A percentile compares a stretch with the other conserved stretches of the same genome.
phyloP scores from a whole-genome alignment of 2,329 filamentous ascomycete species.

The Coleophoma eucalyptorum region DNA sequence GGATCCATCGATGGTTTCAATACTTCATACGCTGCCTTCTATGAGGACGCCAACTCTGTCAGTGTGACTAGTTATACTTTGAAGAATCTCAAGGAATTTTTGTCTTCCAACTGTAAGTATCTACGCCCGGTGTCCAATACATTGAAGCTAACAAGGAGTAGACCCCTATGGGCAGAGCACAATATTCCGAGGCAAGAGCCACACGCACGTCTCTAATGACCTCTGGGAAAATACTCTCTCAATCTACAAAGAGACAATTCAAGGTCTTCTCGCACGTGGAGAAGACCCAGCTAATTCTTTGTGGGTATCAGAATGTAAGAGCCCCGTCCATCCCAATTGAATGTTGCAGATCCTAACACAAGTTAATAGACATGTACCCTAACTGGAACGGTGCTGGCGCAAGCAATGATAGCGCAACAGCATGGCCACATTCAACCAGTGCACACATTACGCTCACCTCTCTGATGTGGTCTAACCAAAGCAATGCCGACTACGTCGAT shows the following conservation, averaged over 20 bases:
- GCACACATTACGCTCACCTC: conserved; percentile 1
- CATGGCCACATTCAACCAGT: conserved; percentile 3
- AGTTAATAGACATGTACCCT: neutral
- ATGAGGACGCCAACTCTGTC: neutral
- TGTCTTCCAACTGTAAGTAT: conserved; percentile 1
- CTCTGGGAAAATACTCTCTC: conserved; percentile 1
- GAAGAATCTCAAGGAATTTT: neutral
- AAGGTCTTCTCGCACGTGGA: neutral
- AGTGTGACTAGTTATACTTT: neutral
- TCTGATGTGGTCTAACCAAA: conserved; percentile 1
- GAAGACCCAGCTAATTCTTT: conserved; percentile 1
- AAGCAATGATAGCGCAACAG: neutral
- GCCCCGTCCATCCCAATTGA: neutral
- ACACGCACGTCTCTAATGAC: neutral
- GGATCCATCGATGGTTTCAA: conserved; percentile 1
- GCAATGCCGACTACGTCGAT: neutral
- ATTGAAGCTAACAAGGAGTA: neutral
- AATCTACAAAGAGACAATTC: conserved; percentile 1
- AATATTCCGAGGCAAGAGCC: conserved; percentile 1
- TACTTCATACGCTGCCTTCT: neutral
- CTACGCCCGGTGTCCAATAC: neutral
- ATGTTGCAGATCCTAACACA: neutral
- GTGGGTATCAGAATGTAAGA: neutral
- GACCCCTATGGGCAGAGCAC: neutral
- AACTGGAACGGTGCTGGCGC: neutral